These are phyloP conservation scores for Allium cepa DNA, from an alignment of 106 monocot genomes.

Conservation along the genomic window DNA sequence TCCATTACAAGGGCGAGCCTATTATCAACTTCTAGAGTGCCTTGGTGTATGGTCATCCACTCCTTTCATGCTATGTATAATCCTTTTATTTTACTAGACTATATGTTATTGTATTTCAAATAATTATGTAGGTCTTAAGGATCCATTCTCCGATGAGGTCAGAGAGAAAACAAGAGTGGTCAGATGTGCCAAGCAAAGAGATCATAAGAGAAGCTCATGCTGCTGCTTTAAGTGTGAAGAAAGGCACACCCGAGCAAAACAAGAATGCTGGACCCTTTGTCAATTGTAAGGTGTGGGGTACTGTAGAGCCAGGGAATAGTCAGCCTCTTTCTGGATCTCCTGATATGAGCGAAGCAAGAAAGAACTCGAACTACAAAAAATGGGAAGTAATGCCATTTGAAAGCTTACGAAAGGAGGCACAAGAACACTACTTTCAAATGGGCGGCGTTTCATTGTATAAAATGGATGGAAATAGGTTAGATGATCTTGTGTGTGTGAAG, in stretches of 20 bases:
- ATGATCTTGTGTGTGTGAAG: constrained; percentile 88
- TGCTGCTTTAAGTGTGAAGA: constrained; percentile 67
- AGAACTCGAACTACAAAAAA: constrained; percentile 69
- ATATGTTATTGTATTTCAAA: background rate
- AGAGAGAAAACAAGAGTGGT: constrained; percentile 70
- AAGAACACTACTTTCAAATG: constrained; percentile 61
- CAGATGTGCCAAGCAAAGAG: constrained; percentile 67
- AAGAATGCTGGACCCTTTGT: constrained; percentile 49
- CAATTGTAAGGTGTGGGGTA: constrained; percentile 89
- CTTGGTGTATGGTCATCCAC: constrained; percentile 56
- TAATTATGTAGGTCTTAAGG: constrained; percentile 58
- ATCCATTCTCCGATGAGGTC: constrained; percentile 95
- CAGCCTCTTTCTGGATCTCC: constrained; percentile 65
- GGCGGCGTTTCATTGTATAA: constrained; percentile 76
- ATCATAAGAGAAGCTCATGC: constrained; percentile 56
- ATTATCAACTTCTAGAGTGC: constrained; percentile 96
- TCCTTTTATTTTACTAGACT: too few relatives aligned
- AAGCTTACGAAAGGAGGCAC: constrained; percentile 70
- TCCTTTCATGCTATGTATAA: background rate
- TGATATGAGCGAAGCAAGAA: constrained; percentile 56
- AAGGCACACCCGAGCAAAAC: constrained; percentile 16
- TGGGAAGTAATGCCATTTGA: constrained; percentile 73
- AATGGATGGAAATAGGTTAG: constrained; percentile 96
- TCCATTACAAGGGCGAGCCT: constrained; percentile 95
- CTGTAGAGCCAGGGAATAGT: constrained; percentile 16